Conservation (phyloP, 345 rosid species). For the Anastatica hierochuntica region DNA sequence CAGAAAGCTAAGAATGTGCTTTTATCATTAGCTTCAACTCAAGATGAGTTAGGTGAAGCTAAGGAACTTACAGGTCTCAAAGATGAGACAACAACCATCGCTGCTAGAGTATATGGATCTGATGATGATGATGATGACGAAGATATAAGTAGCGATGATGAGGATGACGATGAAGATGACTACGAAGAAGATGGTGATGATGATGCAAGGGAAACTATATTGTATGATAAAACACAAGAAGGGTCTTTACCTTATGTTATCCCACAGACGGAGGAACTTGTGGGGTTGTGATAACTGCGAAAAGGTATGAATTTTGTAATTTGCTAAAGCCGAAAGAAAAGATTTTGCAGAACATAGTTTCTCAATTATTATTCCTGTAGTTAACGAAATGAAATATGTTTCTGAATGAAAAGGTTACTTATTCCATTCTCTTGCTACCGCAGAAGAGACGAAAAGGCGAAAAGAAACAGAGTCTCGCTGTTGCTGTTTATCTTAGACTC, state of each 20-base stretch:
- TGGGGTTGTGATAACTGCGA: slow-evolving; percentile 10
- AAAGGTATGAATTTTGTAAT: slow-evolving; percentile 7
- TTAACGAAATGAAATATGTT: slow-evolving; percentile 11
- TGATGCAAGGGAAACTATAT: slow-evolving; percentile 12
- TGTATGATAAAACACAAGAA: slow-evolving; percentile 19
- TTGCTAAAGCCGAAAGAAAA: slow-evolving; percentile 12
- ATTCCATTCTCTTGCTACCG: slow-evolving; percentile 4
- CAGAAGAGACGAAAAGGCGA: background rate
- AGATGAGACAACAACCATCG: slow-evolving; percentile 4
- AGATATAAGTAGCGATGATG: slow-evolving; percentile 18
- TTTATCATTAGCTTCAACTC: slow-evolving; percentile 62
- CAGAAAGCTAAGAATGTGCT: slow-evolving; percentile 85
- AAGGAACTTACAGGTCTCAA: slow-evolving; percentile 39
- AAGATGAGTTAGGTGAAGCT: slow-evolving; percentile 59
- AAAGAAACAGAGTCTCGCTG: background rate
- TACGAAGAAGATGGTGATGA: slow-evolving; percentile 7
- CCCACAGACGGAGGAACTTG: slow-evolving; percentile 22
- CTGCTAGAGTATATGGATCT: slow-evolving; percentile 19
- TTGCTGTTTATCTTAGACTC: slow-evolving; percentile 9
- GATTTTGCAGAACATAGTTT: slow-evolving; percentile 24
- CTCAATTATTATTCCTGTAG: slow-evolving; percentile 11
- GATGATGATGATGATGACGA: slow-evolving; percentile 30
- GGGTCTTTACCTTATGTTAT: slow-evolving; percentile 12
- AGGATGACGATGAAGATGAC: slow-evolving; percentile 13
- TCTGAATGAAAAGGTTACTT: background rate